A percentile compares a stretch with the other conserved stretches of the same genome.
Evolutionary conservation across 768 basidiomycete genomes (phyloP).

Genomic region (Macrolepiota albuminosa): DNA sequence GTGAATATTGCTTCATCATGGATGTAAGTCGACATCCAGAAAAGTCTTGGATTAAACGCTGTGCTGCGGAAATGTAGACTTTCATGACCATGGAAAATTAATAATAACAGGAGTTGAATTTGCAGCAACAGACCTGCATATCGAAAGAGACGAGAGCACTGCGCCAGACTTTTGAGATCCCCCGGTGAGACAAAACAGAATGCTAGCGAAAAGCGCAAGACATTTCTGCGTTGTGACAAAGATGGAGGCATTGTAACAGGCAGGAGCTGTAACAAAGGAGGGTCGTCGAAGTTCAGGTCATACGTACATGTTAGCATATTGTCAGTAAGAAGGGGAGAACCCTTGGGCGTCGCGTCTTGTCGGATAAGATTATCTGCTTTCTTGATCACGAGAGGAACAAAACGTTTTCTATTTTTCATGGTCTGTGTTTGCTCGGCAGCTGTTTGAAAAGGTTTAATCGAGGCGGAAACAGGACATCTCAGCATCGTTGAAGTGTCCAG

Average conservation of each 20-base stretch:
- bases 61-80: conserved; percentile 63
- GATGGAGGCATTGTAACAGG: conserved; percentile 54
- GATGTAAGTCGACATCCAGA: conserved; percentile 43
- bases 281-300: conserved; percentile 32
- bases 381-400: conserved; percentile 25
- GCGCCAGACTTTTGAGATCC: conserved; percentile 41
- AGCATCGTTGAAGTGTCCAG: not conserved
- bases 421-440: not conserved
- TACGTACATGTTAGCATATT: not conserved
- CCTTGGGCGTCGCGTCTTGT: not conserved
- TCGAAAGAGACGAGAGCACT: conserved; percentile 56
- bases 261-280: conserved; percentile 23
- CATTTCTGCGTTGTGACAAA: conserved; percentile 51
- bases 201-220: conserved; percentile 47
- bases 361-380: not conserved
- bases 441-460: not conserved
- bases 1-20: conserved; percentile 33
- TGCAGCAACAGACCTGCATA: conserved; percentile 48
- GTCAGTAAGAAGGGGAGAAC: not conserved
- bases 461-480: no score
- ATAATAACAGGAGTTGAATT: conserved; percentile 1
- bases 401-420: conserved; percentile 18
- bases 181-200: conserved; percentile 41
- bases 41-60: conserved; percentile 42
- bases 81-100: conserved; percentile 4